These are phyloP conservation scores for Penicillium sp. DNA, from an alignment of 2,329 filamentous ascomycete genomes.

Conservation along the genomic window DNA sequence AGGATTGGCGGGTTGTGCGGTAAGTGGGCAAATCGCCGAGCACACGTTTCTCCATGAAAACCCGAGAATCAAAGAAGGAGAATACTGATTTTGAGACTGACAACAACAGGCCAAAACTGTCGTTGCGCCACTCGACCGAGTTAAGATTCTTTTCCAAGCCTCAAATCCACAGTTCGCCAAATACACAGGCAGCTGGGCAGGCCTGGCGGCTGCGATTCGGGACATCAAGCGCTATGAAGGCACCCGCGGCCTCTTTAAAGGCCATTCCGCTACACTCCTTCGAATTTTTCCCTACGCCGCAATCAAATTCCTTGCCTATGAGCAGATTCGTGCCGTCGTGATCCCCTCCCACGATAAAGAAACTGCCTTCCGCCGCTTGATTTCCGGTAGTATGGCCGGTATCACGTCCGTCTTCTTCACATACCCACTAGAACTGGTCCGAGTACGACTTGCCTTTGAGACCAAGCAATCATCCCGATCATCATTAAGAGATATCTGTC, in stretches of 20 bases:
- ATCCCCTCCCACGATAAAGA: conserved; percentile 74
- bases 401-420: conserved; percentile 93
- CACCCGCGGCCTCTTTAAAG: conserved; percentile 75
- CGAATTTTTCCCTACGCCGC: conserved; percentile 96
- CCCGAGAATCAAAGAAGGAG: background rate
- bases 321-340: conserved; percentile 80
- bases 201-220: conserved; percentile 75
- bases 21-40: conserved; percentile 49
- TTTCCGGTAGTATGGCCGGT: conserved; percentile 56
- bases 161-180: conserved; percentile 91
- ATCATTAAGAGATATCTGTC: conserved; percentile 73
- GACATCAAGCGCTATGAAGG: conserved; percentile 81
- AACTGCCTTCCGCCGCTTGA: conserved; percentile 68
- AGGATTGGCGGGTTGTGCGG: conserved; percentile 86
- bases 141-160: conserved; percentile 98
- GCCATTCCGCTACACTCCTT: conserved; percentile 89
- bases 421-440: conserved; percentile 89
- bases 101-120: conserved; percentile 78
- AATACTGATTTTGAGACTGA: background rate
- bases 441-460: conserved; percentile 92
- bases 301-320: conserved; percentile 97
- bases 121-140: conserved; percentile 91
- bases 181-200: conserved; percentile 86
- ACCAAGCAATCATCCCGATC: conserved; percentile 73
- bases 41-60: background rate